Base-by-base conservation (phyloP, 208 protist species). In the Porcisia hertigi region DNA sequence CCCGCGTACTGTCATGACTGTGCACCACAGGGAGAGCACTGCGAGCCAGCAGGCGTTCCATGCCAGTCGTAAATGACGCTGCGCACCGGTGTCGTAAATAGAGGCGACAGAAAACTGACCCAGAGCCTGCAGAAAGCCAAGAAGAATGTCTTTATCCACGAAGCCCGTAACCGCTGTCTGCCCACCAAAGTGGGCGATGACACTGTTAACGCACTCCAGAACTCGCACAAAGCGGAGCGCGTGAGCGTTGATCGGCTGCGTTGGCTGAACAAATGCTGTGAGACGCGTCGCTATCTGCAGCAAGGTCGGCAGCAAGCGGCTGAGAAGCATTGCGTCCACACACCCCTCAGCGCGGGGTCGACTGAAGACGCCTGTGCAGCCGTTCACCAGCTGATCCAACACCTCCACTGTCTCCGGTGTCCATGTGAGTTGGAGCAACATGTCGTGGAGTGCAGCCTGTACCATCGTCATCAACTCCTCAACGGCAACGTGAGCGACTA, bases 21-120 rank as follows among this genome's bases (percentile, higher is more conserved):
- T 76, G 73, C 73, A 66, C 58, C 76, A 81, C 39, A 92, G 67
- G 67, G 82, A 82, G 76, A 95, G 81, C 43, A 90, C 39, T 3
- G 86, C 83, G 23, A 86, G 20, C 90, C 90, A 95, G 76, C 80
- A 86, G 4, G 72, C 65, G 66, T 89, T 88, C 90, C 86, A 95
- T 8, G 77, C 59, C 39, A 89, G 84, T 23, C 77, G 84, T 30
- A 57, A 60, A 67, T 91, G 82, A 4, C 70, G 41, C 36, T 88
- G 79, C 23, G 57, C 16, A 12, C 76, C 57, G 25, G 67, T 34
- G 47, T 93, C 87, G 71, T 83, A 90, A 20, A 76, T 75, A 7
- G 70, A 59, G 12, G 89, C 69, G 34, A 75, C 6, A 5, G 55
- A 78, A 75, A 93, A 89, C 75, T 91, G 85, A 25, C 89, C 89